Conservation (phyloP, 2,329 filamentous ascomycete genomes). For the Hypoxylon sp. region DNA sequence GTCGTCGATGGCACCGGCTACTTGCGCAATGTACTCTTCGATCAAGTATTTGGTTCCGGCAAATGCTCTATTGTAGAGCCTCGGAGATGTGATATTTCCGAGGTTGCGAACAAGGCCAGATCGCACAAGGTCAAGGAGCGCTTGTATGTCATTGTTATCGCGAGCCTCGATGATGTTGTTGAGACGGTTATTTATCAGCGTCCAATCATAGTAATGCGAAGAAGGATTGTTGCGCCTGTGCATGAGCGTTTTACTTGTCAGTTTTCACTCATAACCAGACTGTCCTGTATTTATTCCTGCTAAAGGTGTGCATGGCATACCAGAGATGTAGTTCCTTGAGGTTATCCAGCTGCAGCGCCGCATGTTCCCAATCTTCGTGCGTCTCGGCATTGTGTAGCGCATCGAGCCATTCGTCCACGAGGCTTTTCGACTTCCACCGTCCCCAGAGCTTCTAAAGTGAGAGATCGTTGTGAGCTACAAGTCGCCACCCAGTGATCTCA, state of each 20-base stretch:
- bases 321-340: conserved; percentile 85
- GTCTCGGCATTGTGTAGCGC: conserved; percentile 75
- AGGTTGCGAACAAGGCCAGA: conserved; percentile 86
- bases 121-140: conserved; percentile 83
- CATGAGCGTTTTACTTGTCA: conserved; percentile 28
- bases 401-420: conserved; percentile 76
- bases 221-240: conserved; percentile 84
- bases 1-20: conserved; percentile 84
- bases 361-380: conserved; percentile 89
- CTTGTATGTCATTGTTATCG: conserved; percentile 79
- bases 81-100: conserved; percentile 88
- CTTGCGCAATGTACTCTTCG: conserved; percentile 89
- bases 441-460: conserved; percentile 72
- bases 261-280: background rate
- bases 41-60: conserved; percentile 92
- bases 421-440: conserved; percentile 77
- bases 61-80: conserved; percentile 87
- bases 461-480: conserved; percentile 40
- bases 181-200: conserved; percentile 83
- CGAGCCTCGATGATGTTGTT: conserved; percentile 78
- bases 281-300: background rate
- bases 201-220: conserved; percentile 87
- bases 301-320: conserved; percentile 60
- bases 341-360: conserved; percentile 87
- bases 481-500: conserved; percentile 12